Evolutionary conservation across 2,329 filamentous ascomycete species (phyloP).

Genomic region (Penicillium sclerotigenum): DNA sequence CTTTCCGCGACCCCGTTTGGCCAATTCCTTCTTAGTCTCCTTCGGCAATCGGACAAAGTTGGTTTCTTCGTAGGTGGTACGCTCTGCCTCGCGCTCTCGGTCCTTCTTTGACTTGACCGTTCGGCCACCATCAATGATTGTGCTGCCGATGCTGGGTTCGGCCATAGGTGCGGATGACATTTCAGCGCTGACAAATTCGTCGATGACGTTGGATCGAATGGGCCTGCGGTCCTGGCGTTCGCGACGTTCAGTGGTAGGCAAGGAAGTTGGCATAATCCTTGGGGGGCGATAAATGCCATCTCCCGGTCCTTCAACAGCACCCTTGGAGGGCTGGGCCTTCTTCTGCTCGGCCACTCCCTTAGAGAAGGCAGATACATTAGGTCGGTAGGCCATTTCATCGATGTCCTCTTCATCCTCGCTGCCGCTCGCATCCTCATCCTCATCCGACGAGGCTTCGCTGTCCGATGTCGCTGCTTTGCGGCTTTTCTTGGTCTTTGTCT

Average conservation of each 20-base stretch:
- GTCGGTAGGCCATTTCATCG: conserved; percentile 61
- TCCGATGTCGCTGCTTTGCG: conserved; percentile 31
- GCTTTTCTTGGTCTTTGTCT: conserved; percentile 31
- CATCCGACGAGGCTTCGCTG: conserved; percentile 28
- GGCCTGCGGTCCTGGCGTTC: conserved; percentile 61
- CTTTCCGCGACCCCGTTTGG: conserved; percentile 54
- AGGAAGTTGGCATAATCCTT: conserved; percentile 78
- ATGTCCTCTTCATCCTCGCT: conserved; percentile 46
- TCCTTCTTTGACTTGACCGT: conserved; percentile 74
- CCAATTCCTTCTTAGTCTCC: conserved; percentile 80
- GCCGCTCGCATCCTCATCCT: conserved; percentile 26
- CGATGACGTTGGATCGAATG: conserved; percentile 76
- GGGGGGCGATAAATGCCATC: conserved; percentile 85
- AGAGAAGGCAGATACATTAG: conserved; percentile 53
- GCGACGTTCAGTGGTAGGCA: conserved; percentile 63
- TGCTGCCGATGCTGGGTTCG: conserved; percentile 87
- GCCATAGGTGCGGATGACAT: conserved; percentile 76
- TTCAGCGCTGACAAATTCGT: conserved; percentile 87
- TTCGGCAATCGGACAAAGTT: conserved; percentile 87
- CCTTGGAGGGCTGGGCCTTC: conserved; percentile 17
- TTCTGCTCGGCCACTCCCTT: conserved; percentile 40
- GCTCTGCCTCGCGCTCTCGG: conserved; percentile 72
- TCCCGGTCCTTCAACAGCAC: conserved; percentile 29
- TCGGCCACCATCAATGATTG: conserved; percentile 74
- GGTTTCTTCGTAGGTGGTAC: conserved; percentile 81